Evolutionary conservation across 2,329 filamentous ascomycete genomes (phyloP), one percentile per base, ranked within the genome.

Genomic region (Bertia moriformis): DNA sequence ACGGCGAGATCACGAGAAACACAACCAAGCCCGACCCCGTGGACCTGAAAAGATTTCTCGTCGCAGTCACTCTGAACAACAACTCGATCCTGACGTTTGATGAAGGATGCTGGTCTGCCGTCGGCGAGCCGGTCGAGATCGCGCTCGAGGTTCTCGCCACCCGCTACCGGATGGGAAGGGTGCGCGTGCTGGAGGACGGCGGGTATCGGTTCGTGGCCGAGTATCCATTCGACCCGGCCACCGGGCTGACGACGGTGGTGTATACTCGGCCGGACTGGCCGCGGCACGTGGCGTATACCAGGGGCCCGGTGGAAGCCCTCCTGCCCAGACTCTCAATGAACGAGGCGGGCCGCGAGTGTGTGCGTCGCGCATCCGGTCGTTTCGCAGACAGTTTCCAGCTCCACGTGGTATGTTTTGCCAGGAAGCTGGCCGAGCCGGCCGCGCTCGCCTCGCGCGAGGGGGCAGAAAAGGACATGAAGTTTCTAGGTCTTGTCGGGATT

Each of bases 211-310:
- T 78, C 35, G 48, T 81, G 7, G 69, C 73, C 1, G 81, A 85
- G 48, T 78, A 78, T 40, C 78, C 79, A 2, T 85, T 85, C 49
- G 79, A 85, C 52, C 83, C 78, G 0, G 72, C 73, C 27, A 71
- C 79, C 55, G 85, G 85, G 60, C 70, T 78, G 42, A 85, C 85
- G 80, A 79, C 76, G 27, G 78, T 84, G 38, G 68, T 83, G 19
- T 83, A 79, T 57, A 53, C 53, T 4, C 59, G 65, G 33, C 54
- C 55, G 4, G 54, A 48, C 33, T 53, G 51, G 2, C 57, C 58
- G 18, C 50, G 53, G 10, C 51, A 53, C 46, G 56, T 60, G 12
- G 63, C 73, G 14, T 74, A 71, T 44, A 67, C 68, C 49, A 77
- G 76, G 49, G 72, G 72, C 30, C 72, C 72, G 1, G 60, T 71